These are phyloP conservation scores for Tulasnella sp. DNA, from an alignment of 768 basidiomycete species.

Conservation along the genomic window DNA sequence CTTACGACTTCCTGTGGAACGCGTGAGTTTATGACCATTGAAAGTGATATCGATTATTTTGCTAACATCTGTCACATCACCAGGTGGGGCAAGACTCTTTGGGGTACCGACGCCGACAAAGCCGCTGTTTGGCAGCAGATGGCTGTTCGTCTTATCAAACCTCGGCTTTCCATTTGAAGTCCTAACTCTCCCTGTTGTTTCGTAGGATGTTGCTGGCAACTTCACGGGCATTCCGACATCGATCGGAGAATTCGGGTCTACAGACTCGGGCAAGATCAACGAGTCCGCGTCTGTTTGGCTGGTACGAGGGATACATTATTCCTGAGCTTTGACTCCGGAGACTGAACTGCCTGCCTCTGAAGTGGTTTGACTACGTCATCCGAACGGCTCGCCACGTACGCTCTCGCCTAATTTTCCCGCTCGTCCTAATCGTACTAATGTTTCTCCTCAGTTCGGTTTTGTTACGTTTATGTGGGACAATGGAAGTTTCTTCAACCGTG, in stretches of 20 bases:
- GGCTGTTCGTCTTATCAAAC: neutral
- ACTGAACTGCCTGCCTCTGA: neutral
- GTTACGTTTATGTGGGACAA: constrained; percentile 11
- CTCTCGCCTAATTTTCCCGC: neutral
- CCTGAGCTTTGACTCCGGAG: neutral
- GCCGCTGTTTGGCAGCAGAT: neutral
- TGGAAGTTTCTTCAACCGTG: constrained; percentile 9
- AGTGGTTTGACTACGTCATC: constrained; percentile 18
- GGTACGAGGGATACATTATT: neutral
- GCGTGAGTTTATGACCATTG: neutral
- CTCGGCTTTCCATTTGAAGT: neutral
- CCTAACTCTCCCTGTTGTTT: neutral
- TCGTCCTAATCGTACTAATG: neutral
- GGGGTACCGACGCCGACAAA: neutral
- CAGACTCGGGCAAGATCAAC: neutral
- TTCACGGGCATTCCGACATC: constrained; percentile 6
- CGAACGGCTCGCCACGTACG: constrained; percentile 2
- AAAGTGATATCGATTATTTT: neutral
- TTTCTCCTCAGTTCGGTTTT: neutral
- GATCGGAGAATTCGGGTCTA: neutral
- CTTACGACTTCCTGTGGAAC: constrained; percentile 10
- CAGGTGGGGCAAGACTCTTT: constrained; percentile 9
- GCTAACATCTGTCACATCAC: neutral
- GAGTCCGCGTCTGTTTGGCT: constrained; percentile 7
- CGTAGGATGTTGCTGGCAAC: neutral